phyloP scores from a whole-genome alignment of 2,329 filamentous ascomycete genomes.

The Aphanocladium album region DNA sequence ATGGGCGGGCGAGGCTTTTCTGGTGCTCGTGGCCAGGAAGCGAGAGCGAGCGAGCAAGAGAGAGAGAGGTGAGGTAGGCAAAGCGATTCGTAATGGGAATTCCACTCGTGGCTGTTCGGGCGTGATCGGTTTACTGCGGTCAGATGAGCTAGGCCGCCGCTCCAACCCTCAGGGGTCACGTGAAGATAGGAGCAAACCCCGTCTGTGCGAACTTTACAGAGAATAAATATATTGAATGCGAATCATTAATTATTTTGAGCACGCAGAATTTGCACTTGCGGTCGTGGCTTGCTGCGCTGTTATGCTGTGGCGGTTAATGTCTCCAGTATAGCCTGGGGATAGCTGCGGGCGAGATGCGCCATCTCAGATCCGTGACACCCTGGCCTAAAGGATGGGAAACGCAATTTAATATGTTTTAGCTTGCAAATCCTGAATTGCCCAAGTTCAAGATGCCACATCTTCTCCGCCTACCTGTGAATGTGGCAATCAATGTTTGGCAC shows the following conservation, averaged over 20 bases:
- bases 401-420: too few relatives aligned
- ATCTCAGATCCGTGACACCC: background rate
- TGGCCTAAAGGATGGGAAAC: background rate
- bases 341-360: background rate
- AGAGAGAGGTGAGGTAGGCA: background rate
- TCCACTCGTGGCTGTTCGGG: background rate
- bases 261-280: background rate
- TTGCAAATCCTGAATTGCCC: background rate
- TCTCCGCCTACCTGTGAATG: too few relatives aligned
- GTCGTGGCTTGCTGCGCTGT: background rate
- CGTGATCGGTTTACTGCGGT: constrained; percentile 5
- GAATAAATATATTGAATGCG: background rate
- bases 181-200: background rate
- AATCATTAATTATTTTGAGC: background rate
- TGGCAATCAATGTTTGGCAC: too few relatives aligned
- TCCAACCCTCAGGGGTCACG: background rate
- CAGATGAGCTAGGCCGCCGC: background rate
- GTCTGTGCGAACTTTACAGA: background rate
- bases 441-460: background rate
- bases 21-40: background rate
- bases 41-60: background rate
- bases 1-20: background rate
- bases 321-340: background rate
- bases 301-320: background rate
- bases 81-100: background rate